Conservation (phyloP, 129 eudicot genomes). For the Saussurea involucrata region DNA sequence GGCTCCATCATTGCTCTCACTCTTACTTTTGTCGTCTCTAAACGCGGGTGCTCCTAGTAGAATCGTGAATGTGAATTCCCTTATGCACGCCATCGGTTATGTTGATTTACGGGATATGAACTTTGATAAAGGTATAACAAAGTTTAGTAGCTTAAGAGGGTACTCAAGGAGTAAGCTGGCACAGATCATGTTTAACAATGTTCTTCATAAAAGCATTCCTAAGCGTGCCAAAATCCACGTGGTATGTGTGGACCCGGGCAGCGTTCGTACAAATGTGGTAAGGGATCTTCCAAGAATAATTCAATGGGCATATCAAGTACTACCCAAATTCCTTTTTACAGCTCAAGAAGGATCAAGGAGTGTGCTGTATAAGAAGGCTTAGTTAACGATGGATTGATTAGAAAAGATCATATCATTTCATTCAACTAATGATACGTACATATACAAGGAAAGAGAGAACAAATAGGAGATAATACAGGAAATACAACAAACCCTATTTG, state of each 20-base stretch:
- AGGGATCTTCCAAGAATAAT: conserved; percentile 40
- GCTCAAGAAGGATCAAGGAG: conserved; percentile 49
- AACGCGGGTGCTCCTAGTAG: conserved; percentile 33
- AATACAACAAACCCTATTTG: too few species aligned
- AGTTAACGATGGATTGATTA: too few species aligned
- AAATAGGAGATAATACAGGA: too few species aligned
- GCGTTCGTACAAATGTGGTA: conserved; percentile 49
- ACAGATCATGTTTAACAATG: conserved; percentile 43
- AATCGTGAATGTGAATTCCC: conserved; percentile 38
- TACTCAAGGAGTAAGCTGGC: conserved; percentile 52
- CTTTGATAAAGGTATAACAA: conserved; percentile 16
- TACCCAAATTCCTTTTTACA: conserved; percentile 20
- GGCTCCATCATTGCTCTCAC: conserved; percentile 38
- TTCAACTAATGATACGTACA: too few species aligned
- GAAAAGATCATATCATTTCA: too few species aligned
- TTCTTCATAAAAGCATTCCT: conserved; percentile 36
- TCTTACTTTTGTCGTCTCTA: conserved; percentile 32
- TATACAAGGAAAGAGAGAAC: too few species aligned
- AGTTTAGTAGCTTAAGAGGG: conserved; percentile 33
- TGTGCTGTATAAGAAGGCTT: too few species aligned
- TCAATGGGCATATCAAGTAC: conserved; percentile 19
- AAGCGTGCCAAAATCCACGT: conserved; percentile 19
- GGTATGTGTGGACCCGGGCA: conserved; percentile 48
- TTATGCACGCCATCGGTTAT: conserved; percentile 34
- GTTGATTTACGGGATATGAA: conserved; percentile 39